Percentiles rank a stretch among this genome's conserved stretches.
Evolutionary conservation across 768 basidiomycete genomes (phyloP).

Genomic region (Leccinum broughii): DNA sequence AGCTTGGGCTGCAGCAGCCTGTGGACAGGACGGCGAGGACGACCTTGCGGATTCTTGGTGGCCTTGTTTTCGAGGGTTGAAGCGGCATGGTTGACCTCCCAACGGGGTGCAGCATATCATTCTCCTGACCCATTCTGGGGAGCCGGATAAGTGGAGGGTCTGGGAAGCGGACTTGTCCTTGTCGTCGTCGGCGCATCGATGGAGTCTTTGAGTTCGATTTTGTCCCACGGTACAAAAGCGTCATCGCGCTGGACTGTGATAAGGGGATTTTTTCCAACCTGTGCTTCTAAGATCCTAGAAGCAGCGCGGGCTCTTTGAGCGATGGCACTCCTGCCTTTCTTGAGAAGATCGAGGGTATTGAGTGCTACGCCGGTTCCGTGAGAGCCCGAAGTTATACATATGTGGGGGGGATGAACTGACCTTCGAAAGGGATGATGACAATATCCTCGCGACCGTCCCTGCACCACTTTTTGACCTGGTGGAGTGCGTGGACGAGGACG

Average conservation of each 20-base stretch:
- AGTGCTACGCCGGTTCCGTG: slow-evolving; percentile 52
- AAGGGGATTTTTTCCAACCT: slow-evolving; percentile 72
- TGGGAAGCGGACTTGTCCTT: slow-evolving; percentile 26
- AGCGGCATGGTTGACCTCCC: slow-evolving; percentile 63
- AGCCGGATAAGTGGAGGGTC: slow-evolving; percentile 35
- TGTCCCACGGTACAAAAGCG: slow-evolving; percentile 82
- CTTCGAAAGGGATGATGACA: slow-evolving; percentile 85
- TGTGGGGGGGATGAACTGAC: slow-evolving; percentile 41
- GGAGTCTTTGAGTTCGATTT: slow-evolving; percentile 53
- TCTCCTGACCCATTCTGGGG: slow-evolving; percentile 64
- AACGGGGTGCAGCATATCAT: slow-evolving; percentile 80
- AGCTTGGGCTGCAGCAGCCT: slow-evolving; percentile 23
- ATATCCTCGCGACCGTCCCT: slow-evolving; percentile 74
- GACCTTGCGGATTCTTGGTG: slow-evolving; percentile 44
- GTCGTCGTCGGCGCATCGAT: slow-evolving; percentile 16
- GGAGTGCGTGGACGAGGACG: slow-evolving; percentile 74
- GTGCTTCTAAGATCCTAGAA: slow-evolving; percentile 84
- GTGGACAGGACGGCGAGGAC: slow-evolving; percentile 59
- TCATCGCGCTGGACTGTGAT: slow-evolving; percentile 81
- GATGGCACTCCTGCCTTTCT: slow-evolving; percentile 80
- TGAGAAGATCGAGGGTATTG: slow-evolving; percentile 88
- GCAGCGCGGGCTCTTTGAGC: slow-evolving; percentile 85
- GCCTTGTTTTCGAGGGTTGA: slow-evolving; percentile 28
- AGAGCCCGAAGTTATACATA: slow-evolving; percentile 4
- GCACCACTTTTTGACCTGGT: slow-evolving; percentile 82